Evolutionary conservation across 192 early-diverging fungal species (phyloP), one percentile per base, ranked within the genome.

Genomic region (Umbelopsis vinacea): DNA sequence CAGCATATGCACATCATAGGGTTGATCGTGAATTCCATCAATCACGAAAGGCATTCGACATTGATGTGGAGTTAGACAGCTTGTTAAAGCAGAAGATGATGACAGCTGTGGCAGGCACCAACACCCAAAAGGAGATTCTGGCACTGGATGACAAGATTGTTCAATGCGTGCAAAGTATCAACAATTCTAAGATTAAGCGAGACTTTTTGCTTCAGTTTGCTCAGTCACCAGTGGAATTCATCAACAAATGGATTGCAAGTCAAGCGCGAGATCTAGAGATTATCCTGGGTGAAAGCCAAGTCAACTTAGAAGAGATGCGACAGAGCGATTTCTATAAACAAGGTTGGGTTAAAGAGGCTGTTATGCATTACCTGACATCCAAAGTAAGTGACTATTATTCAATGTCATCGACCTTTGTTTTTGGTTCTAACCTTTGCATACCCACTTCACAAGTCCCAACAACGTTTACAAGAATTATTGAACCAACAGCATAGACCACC

Each of bases 181-280:
- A 96, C 72, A 92, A 94, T 53, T 90, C 88, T 45, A 93, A 95
- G 55, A 87, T 91, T 35, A 96, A 97, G 75, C 93, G 97, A 17
- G 95, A 97, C 72, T 99, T 98, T 75, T 84, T 99, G 87, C 83
- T 92, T 40, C 81, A 88, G 57, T 99, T 98, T 80, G 84, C 94
- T 5, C 82, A 90, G 33, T 90, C 95, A 53, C 96, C 97, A 0
- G 89, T 92, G 40, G 92, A 89, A 52, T 98, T 97, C 79, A 87
- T 96, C 66, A 94, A 96, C 71, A 88, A 92, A 57, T 99, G 96
- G 96, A 86, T 97, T 35, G 93, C 91, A 14, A 92, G 90, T 76
- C 97, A 99, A 85, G 92, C 90, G 71, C 85, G 93, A 55, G 97
- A 99, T 82, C 79, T 98, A 69, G 95, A 97, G 82, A 74, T 85